phyloP scores from a whole-genome alignment of 1,139 yeast genomes.

The Pichiaceae sp. region DNA sequence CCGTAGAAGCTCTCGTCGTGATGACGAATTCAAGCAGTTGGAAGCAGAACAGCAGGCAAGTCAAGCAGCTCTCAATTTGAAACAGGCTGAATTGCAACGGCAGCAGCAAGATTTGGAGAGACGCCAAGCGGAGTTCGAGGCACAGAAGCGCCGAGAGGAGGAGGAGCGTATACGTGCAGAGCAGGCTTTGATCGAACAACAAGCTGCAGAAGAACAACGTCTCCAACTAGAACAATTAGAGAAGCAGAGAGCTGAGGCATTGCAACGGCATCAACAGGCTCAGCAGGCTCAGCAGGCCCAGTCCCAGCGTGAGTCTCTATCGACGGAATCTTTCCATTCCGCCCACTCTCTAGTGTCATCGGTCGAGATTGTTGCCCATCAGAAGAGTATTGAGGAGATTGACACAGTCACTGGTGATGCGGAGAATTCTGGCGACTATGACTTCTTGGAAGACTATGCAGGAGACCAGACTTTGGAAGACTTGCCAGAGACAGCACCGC shows the following conservation, averaged over 20 bases:
- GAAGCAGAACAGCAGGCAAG: constrained; percentile 3
- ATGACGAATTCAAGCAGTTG: neutral
- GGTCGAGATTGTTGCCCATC: constrained; percentile 16
- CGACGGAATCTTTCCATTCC: constrained; percentile 3
- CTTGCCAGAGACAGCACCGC: constrained; percentile 15
- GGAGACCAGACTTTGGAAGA: constrained; percentile 4
- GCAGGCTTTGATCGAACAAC: constrained; percentile 2
- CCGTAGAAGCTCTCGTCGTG: neutral
- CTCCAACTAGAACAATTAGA: constrained; percentile 1
- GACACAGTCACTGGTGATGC: constrained; percentile 12
- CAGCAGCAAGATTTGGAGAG: constrained; percentile 2
- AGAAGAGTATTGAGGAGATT: constrained; percentile 12
- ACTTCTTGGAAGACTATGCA: constrained; percentile 12
- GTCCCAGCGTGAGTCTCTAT: too few relatives aligned
- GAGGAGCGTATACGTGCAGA: constrained; percentile 2
- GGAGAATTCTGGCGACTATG: constrained; percentile 7
- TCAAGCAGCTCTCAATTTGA: constrained; percentile 1
- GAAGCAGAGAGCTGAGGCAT: neutral
- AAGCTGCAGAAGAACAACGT: constrained; percentile 2
- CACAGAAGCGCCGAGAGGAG: constrained; percentile 1
- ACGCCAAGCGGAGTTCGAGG: constrained; percentile 4
- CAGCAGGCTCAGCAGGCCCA: neutral
- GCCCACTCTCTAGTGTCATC: constrained; percentile 8
- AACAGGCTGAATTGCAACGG: neutral
- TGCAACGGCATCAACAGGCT: too few relatives aligned